Conservation (phyloP, 176 grass and related monocot species). For the Panicum miliaceum region DNA sequence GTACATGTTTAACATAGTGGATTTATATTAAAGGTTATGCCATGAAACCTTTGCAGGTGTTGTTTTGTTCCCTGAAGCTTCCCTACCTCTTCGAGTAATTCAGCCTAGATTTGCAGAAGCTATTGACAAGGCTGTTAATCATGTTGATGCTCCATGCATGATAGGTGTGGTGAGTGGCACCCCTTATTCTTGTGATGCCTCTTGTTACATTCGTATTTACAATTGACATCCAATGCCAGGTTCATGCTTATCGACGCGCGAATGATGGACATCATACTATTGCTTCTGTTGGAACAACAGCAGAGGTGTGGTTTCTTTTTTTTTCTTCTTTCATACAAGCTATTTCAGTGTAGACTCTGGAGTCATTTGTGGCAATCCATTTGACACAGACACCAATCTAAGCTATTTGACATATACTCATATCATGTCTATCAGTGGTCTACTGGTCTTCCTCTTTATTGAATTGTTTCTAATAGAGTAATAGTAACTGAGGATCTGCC, state of each 20-base stretch:
- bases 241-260: constrained; percentile 55
- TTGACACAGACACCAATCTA: constrained; percentile 2
- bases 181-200: constrained; percentile 8
- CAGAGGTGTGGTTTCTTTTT: constrained; percentile 69
- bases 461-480: neutral
- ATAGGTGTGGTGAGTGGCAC: constrained; percentile 87
- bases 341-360: constrained; percentile 18
- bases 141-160: constrained; percentile 72
- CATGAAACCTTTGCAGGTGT: constrained; percentile 61
- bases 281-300: constrained; percentile 85
- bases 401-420: constrained; percentile 15
- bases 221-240: constrained; percentile 49
- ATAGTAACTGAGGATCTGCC: constrained; percentile 1
- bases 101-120: constrained; percentile 66
- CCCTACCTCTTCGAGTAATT: constrained; percentile 75
- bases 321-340: constrained; percentile 38
- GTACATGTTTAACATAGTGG: neutral
- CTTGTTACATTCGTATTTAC: constrained; percentile 33
- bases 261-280: constrained; percentile 55
- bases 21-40: constrained; percentile 33
- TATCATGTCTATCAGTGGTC: neutral
- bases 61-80: constrained; percentile 91
- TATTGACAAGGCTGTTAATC: constrained; percentile 79
- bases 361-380: neutral
- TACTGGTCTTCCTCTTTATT: neutral